Base-by-base conservation (phyloP, 2,329 filamentous ascomycete genomes). In the Aurifilum marmelostoma region DNA sequence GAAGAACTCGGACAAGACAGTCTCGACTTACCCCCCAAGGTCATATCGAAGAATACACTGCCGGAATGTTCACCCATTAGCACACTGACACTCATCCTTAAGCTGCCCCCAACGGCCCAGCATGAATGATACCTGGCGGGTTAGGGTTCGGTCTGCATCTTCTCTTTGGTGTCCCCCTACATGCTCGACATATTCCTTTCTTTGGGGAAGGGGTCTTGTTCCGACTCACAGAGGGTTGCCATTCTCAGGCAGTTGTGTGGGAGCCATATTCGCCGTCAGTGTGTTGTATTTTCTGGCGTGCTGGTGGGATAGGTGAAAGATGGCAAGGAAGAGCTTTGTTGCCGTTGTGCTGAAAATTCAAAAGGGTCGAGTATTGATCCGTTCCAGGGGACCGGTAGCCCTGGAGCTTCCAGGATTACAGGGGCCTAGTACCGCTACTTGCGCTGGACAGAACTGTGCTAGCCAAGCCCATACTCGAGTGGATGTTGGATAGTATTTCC, bases 1-100 rank as follows among this genome's bases (percentile, higher is more conserved):
- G 39, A 69, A 18, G n/a, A n/a, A n/a, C n/a, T n/a, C n/a, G n/a
- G n/a, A n/a, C n/a, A n/a, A 70, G 43, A 50, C 8, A 24, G 27
- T 9, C 12, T 65, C 62, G 62, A 80, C 86, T 77, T 80, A 92
- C 91, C 91, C 83, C 92, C 92, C 68, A 96, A 84, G 4, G 92
- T 92, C 70, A 79, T 76, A 74, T 80, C 76, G 71, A 77, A 76
- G 47, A 79, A 79, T 61, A 78, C 75, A 2, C 77, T 79, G 60
- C 43, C n/a, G 3, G 27, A 3, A 41, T 12, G 21, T 5, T 11
- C 1, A 27, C 29, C 34, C 34, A 62, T 37, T 37, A 62, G 39
- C 14, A 39, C 14, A 27, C n/a, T 39, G 24, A 11, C 34, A 41
- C 37, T 14, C 52, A n/a, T n/a, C n/a, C n/a, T n/a, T n/a, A n/a